These are phyloP conservation scores for Ogataea populi-albae DNA, from an alignment of 805 yeast species.

Conservation along the genomic window DNA sequence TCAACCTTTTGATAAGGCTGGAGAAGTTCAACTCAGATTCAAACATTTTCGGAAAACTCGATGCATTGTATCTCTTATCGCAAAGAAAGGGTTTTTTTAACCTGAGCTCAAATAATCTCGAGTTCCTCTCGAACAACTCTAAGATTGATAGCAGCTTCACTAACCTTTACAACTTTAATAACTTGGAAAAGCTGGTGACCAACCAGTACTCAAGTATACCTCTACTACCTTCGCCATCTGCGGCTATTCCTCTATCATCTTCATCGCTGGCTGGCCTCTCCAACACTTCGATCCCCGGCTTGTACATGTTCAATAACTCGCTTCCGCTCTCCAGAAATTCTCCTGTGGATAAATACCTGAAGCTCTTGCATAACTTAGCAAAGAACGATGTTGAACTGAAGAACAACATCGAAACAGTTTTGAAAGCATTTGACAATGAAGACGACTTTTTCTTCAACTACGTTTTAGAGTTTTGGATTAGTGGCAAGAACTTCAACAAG, in stretches of 20 bases:
- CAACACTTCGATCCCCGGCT: slow-evolving; percentile 16
- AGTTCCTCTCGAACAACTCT: slow-evolving; percentile 28
- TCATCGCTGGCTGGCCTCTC: slow-evolving; percentile 5
- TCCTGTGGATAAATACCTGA: slow-evolving; percentile 28
- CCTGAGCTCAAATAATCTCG: slow-evolving; percentile 28
- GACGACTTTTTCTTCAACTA: slow-evolving; percentile 34
- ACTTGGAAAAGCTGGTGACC: slow-evolving; percentile 25
- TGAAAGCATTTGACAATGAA: slow-evolving; percentile 31
- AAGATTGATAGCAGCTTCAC: slow-evolving; percentile 22
- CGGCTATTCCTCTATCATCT: slow-evolving; percentile 1
- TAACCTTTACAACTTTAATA: slow-evolving; percentile 29
- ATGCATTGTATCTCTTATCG: slow-evolving; percentile 29
- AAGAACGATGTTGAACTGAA: slow-evolving; percentile 33
- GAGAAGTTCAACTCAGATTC: slow-evolving; percentile 28
- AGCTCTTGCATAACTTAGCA: slow-evolving; percentile 28
- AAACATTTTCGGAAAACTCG: slow-evolving; percentile 30
- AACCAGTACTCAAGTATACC: slow-evolving; percentile 24
- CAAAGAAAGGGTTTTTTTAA: slow-evolving; percentile 34
- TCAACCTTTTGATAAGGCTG: slow-evolving; percentile 27
- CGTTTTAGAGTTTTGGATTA: slow-evolving; percentile 33
- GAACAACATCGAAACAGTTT: slow-evolving; percentile 23
- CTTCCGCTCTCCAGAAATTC: slow-evolving; percentile 14
- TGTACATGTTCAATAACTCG: slow-evolving; percentile 15
- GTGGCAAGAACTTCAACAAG: slow-evolving; percentile 31
- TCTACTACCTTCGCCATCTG: slow-evolving; percentile 19